Evolutionary conservation across 306 rosid species (phyloP).

Genomic region (Comarum palustre): DNA sequence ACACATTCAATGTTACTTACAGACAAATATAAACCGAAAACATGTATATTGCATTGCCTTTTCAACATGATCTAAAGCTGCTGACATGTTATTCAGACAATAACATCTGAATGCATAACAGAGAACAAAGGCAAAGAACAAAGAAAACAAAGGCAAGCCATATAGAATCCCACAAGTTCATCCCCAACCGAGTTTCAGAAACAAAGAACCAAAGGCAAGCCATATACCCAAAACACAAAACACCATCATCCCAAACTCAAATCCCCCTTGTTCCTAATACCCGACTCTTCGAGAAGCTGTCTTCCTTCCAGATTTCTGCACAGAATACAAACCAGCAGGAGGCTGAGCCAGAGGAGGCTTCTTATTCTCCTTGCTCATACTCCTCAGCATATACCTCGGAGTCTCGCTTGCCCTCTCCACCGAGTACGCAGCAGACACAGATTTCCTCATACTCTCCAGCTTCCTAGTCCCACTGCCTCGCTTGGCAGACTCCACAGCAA

Average conservation of each 20-base stretch:
- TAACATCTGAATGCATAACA: constrained; percentile 2
- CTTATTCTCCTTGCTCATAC: constrained; percentile 76
- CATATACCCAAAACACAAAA: not conserved
- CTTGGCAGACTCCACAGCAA: constrained; percentile 66
- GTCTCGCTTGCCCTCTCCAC: constrained; percentile 44
- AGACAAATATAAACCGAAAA: too few species aligned
- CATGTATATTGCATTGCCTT: not conserved
- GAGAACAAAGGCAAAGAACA: not conserved
- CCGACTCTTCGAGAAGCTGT: constrained; percentile 34
- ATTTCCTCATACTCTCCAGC: constrained; percentile 56
- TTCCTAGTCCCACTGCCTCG: constrained; percentile 49
- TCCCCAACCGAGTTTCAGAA: constrained; percentile 9
- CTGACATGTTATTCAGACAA: not conserved
- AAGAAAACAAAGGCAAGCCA: not conserved
- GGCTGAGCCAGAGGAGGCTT: constrained; percentile 63
- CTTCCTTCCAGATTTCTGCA: constrained; percentile 46
- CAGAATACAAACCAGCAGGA: not conserved
- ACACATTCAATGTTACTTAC: too few species aligned
- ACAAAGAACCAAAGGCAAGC: constrained; percentile 22
- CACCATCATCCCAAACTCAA: not conserved
- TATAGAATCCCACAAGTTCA: not conserved
- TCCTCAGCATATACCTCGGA: constrained; percentile 83
- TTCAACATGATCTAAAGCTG: not conserved
- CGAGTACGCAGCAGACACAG: constrained; percentile 60
- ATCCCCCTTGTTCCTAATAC: not conserved